Conservation (phyloP, 257 asterid genomes). For the Handroanthus guayacan region DNA sequence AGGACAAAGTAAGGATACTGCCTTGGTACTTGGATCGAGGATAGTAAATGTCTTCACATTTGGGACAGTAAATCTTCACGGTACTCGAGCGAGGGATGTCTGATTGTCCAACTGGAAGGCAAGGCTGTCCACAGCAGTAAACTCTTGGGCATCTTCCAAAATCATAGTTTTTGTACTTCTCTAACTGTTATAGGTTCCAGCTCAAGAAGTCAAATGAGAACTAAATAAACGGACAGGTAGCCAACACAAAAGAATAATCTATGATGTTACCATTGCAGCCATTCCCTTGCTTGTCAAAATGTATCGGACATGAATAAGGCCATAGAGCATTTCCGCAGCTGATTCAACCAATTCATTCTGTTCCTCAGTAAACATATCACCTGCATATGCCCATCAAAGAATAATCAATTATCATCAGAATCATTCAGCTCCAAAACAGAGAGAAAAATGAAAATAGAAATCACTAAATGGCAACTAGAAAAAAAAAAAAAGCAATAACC, state of each 20-base stretch:
- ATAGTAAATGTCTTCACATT: conserved; percentile 92
- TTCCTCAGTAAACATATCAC: conserved; percentile 92
- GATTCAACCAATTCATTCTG: conserved; percentile 97
- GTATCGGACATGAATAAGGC: conserved; percentile 90
- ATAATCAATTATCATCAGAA: conserved; percentile 31
- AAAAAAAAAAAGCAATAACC: conserved; percentile 4
- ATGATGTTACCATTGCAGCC: conserved; percentile 86
- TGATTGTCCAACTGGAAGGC: conserved; percentile 98
- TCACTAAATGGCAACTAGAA: not conserved
- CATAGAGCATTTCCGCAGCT: conserved; percentile 97
- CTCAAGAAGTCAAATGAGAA: conserved; percentile 29
- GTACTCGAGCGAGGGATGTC: conserved; percentile 93
- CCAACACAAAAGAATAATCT: conserved; percentile 14
- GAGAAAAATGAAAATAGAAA: conserved; percentile 3
- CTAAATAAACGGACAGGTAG: conserved; percentile 21
- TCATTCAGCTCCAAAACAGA: conserved; percentile 18
- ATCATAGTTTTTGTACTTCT: conserved; percentile 93
- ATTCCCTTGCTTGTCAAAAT: conserved; percentile 96
- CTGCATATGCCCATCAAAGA: conserved; percentile 48
- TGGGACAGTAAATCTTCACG: conserved; percentile 92
- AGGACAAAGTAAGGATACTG: conserved; percentile 77
- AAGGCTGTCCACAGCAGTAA: conserved; percentile 95
- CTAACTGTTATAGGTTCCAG: conserved; percentile 58
- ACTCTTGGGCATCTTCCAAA: conserved; percentile 98
- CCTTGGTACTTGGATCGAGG: conserved; percentile 99